These are phyloP conservation scores for Volvariella volvacea DNA, from an alignment of 1,284 basidiomycete genomes.

Conservation along the genomic window DNA sequence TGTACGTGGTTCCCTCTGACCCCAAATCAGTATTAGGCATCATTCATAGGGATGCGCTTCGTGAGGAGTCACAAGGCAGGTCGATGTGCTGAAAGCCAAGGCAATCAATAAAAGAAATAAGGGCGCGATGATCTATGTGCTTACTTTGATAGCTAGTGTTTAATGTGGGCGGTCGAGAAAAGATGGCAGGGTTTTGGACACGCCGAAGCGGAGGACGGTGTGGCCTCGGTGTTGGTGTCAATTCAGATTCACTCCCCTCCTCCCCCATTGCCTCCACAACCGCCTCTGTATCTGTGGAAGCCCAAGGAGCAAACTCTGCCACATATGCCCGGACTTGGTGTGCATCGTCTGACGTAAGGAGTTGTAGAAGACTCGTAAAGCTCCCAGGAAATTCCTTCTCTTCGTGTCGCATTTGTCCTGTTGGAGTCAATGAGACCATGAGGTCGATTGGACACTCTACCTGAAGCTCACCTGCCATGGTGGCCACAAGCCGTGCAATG, in stretches of 20 bases:
- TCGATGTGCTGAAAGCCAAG: no score
- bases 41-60: no score
- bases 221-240: neutral
- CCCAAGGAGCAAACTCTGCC: slow-evolving; percentile 14
- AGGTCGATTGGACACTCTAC: neutral
- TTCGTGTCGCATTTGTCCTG: neutral
- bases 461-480: slow-evolving; percentile 43
- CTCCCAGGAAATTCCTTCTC: slow-evolving; percentile 19
- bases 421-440: no score
- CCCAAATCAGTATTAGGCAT: no score
- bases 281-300: no score
- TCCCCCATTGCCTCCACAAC: no score
- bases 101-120: no score
- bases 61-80: no score
- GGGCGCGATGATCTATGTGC: no score
- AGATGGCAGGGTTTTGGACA: neutral
- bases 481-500: slow-evolving; percentile 63
- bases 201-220: neutral
- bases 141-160: no score
- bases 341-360: slow-evolving; percentile 40
- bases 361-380: slow-evolving; percentile 30
- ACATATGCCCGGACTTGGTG: slow-evolving; percentile 39
- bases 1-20: no score
- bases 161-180: neutral
- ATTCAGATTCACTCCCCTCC: no score